Base-by-base conservation (phyloP, 2,329 filamentous ascomycete species). In the Trichoderma harzianum region DNA sequence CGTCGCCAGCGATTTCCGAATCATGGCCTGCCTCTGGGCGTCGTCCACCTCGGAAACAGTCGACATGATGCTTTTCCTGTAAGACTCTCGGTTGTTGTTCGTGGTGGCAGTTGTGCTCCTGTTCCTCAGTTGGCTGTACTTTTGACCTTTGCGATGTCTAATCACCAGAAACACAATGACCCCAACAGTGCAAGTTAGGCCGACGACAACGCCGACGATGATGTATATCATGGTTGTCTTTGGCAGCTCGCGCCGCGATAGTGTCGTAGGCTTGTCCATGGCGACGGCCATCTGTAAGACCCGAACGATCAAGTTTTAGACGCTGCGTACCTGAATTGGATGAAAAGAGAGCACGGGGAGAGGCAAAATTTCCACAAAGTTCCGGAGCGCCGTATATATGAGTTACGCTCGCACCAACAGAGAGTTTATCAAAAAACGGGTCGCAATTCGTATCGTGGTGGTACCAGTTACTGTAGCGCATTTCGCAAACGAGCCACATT, bases 1-100 rank as follows among this genome's bases (percentile, higher is more conserved):
- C 28, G 60, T 70, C 43, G 64, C 64, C 10, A 72, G 43, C 16
- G 71, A 72, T 43, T 72, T 72, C n/a, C 68, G 43, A 39, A 72
- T 72, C 58, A 72, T 70, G 43, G 58, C 58, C 60, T 64, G 71
- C 16, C 71, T 57, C 47, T 72, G 71, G 16, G 57, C 32, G 11
- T 72, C 71, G 30, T 70, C 60, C 10, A 70, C 43, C n/a, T 68
- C 71, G n/a, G 65, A 60, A 39, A 60, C 32, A 1, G 65, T 69
- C 53, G 66, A 65, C 53, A 70, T 70, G 26, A 55, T 30, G 66
- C 66, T 61, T 18, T 71, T 72, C 26, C 70, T 72, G 18, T 58
- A 57, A 62, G 61, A 51, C 43, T 61, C 60, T 5, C 39, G 62
- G 16, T 43, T 43, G 14, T 58, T 43, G 14, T 58, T 57, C 21